Evolutionary conservation across 345 rosid species (phyloP).

Genomic region (Moricandia arvensis): DNA sequence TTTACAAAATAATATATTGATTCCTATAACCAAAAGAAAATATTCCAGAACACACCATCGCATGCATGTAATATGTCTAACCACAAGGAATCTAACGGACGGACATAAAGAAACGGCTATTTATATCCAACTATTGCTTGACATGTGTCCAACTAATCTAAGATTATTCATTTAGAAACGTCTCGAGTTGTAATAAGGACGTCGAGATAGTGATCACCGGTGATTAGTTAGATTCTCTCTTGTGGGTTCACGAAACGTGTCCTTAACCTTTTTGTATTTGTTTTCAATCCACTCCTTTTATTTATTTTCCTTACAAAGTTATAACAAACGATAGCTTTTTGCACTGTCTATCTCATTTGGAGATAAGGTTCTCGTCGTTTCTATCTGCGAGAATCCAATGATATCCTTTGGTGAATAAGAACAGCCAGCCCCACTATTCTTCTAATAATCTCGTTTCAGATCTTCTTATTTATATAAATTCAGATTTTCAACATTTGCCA

Average conservation of each 20-base stretch:
- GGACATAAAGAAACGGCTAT: slow-evolving; percentile 24
- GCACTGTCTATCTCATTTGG: slow-evolving; percentile 24
- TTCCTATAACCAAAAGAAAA: slow-evolving; percentile 7
- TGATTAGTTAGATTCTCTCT: slow-evolving; percentile 34
- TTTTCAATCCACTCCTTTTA: background rate
- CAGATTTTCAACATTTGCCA: background rate
- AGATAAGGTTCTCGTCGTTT: slow-evolving; percentile 34
- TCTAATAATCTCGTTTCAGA: background rate
- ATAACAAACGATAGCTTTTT: slow-evolving; percentile 29
- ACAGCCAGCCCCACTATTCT: slow-evolving; percentile 3
- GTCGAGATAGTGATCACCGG: slow-evolving; percentile 15
- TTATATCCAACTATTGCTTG: background rate
- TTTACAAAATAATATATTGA: background rate
- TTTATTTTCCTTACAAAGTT: slow-evolving; percentile 8
- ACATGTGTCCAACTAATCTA: slow-evolving; percentile 24
- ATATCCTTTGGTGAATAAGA: slow-evolving; percentile 16
- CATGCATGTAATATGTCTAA: slow-evolving; percentile 21
- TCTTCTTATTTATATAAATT: background rate
- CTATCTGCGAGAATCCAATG: slow-evolving; percentile 27
- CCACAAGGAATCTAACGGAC: slow-evolving; percentile 32
- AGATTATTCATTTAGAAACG: slow-evolving; percentile 14
- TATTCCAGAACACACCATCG: slow-evolving; percentile 13
- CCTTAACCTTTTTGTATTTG: slow-evolving; percentile 21
- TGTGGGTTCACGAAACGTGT: slow-evolving; percentile 8
- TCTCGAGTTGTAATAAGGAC: slow-evolving; percentile 14